Evolutionary conservation across 164 flowering plant species (phyloP).

Genomic region (Vitis labrusca): DNA sequence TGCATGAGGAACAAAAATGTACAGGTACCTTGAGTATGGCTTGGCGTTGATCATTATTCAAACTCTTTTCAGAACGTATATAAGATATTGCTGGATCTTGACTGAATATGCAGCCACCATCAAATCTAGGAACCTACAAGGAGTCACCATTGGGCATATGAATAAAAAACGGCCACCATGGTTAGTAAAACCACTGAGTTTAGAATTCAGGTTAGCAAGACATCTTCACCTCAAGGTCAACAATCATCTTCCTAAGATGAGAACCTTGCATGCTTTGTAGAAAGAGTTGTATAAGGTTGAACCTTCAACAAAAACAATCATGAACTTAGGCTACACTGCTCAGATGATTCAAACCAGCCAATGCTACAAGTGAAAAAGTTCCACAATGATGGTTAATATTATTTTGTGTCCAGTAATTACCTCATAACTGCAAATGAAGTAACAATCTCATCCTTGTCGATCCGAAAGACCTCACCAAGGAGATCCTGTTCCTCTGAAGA

Average conservation of each 20-base stretch:
- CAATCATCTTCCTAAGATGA: constrained; percentile 78
- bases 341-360: background rate
- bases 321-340: background rate
- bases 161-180: background rate
- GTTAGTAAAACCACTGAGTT: background rate
- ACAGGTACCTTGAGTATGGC: constrained; percentile 74
- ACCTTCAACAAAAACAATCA: constrained; percentile 48
- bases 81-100: constrained; percentile 97
- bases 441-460: constrained; percentile 82
- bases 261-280: constrained; percentile 49
- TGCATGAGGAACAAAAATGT: background rate
- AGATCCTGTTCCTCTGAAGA: constrained; percentile 49
- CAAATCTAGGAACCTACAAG: constrained; percentile 87
- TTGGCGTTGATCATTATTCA: constrained; percentile 93
- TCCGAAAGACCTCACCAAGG: constrained; percentile 60
- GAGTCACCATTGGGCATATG: constrained; percentile 4
- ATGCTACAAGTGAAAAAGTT: background rate
- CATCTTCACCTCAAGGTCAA: constrained; percentile 78
- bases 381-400: background rate
- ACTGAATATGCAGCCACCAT: constrained; percentile 75
- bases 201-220: background rate
- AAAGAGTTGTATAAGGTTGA: constrained; percentile 83
- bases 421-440: constrained; percentile 84
- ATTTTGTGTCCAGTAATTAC: constrained; percentile 28
- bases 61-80: constrained; percentile 70